Percentiles rank a stretch among this genome's conserved stretches.
phyloP scores from a whole-genome alignment of 805 yeast species.

The Metschnikowia baotianmanensis region DNA sequence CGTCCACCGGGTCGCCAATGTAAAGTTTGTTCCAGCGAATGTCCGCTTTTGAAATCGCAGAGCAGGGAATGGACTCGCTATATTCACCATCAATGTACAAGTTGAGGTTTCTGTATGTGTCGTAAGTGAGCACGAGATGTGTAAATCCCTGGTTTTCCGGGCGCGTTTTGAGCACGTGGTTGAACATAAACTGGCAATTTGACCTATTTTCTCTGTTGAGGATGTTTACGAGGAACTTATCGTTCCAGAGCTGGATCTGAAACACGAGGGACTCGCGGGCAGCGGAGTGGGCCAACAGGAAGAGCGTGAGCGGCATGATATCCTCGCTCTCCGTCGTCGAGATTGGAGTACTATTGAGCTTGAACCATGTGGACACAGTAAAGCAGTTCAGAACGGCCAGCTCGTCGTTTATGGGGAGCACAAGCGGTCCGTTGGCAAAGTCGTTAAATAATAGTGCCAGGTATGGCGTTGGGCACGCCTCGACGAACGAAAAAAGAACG shows the following conservation, averaged over 20 bases:
- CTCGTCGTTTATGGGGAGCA: slow-evolving; percentile 17
- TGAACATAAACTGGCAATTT: slow-evolving; percentile 32
- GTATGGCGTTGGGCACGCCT: slow-evolving; percentile 27
- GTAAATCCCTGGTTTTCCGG: slow-evolving; percentile 26
- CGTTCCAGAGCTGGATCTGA: slow-evolving; percentile 28
- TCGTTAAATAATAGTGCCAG: slow-evolving; percentile 28
- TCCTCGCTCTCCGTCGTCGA: slow-evolving; percentile 12
- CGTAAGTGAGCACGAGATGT: slow-evolving; percentile 38
- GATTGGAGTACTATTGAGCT: slow-evolving; percentile 22
- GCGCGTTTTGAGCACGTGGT: slow-evolving; percentile 25
- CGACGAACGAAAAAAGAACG: slow-evolving; percentile 23
- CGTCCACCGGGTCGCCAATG: slow-evolving; percentile 26
- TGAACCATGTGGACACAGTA: slow-evolving; percentile 43
- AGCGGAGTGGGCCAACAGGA: slow-evolving; percentile 29
- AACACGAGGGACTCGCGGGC: slow-evolving; percentile 23
- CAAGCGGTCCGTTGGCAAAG: slow-evolving; percentile 10
- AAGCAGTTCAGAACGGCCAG: slow-evolving; percentile 23
- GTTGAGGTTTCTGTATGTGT: slow-evolving; percentile 37
- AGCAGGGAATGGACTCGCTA: slow-evolving; percentile 41
- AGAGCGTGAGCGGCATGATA: slow-evolving; percentile 16
- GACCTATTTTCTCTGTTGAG: slow-evolving; percentile 24
- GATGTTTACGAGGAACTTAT: slow-evolving; percentile 29
- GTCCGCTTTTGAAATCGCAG: slow-evolving; percentile 27
- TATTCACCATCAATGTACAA: slow-evolving; percentile 51
- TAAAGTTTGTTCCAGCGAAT: slow-evolving; percentile 36